A percentile compares a stretch with the other conserved stretches of the same genome.
These are phyloP conservation scores for Neopestalotiopsis rosae DNA, from an alignment of 2,329 filamentous ascomycete genomes.

Conservation along the genomic window DNA sequence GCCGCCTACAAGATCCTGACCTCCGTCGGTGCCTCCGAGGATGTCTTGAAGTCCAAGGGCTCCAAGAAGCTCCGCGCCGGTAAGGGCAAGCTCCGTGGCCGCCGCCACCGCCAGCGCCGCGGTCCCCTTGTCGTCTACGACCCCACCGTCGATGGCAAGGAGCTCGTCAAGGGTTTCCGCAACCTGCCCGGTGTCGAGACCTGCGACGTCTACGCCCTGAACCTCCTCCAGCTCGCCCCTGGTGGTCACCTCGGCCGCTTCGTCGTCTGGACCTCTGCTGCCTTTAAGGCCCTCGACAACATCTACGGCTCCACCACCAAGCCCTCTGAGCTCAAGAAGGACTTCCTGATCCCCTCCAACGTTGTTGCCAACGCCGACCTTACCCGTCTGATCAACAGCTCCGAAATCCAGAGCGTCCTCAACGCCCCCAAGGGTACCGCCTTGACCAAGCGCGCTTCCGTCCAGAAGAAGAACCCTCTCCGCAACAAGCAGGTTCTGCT, in stretches of 20 bases:
- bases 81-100: constrained; percentile 98
- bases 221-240: constrained; percentile 98
- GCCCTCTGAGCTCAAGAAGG: constrained; percentile 94
- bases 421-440: constrained; percentile 89
- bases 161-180: constrained; percentile 93
- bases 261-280: constrained; percentile 97
- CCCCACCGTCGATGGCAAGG: constrained; percentile 92
- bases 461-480: constrained; percentile 99
- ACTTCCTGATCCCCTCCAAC: constrained; percentile 96
- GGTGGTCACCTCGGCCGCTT: constrained; percentile 99
- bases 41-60: constrained; percentile 93
- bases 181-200: constrained; percentile 99
- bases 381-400: constrained; percentile 97
- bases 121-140: constrained; percentile 98
- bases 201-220: constrained; percentile 88
- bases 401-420: constrained; percentile 96
- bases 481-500: constrained; percentile 98
- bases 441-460: constrained; percentile 84
- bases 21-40: constrained; percentile 86
- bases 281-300: constrained; percentile 94
- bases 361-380: constrained; percentile 94
- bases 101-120: constrained; percentile 96
- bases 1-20: constrained; percentile 86
- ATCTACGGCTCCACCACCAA: constrained; percentile 95
- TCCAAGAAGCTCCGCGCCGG: constrained; percentile 97